Conservation (phyloP, 805 yeast species). For the Saturnispora kantuleensis region DNA sequence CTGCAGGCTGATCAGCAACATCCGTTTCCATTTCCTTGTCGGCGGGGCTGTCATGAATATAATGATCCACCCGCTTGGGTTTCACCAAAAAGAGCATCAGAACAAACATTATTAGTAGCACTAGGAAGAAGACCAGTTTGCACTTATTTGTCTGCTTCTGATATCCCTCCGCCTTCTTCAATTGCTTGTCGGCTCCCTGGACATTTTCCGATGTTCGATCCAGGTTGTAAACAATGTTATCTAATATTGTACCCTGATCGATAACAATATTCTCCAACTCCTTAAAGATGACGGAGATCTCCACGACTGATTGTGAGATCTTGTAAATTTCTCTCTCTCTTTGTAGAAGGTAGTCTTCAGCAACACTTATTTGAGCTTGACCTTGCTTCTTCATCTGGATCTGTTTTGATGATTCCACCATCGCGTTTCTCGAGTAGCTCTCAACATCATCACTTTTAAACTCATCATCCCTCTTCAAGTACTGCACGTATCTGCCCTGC, state of each 20-base stretch:
- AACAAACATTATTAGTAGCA: slow-evolving; percentile 61
- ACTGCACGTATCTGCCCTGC: slow-evolving; percentile 83
- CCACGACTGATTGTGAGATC: slow-evolving; percentile 89
- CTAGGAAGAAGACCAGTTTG: slow-evolving; percentile 66
- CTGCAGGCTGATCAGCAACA: neutral
- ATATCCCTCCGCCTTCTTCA: slow-evolving; percentile 64
- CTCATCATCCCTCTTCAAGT: slow-evolving; percentile 64
- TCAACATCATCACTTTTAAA: slow-evolving; percentile 28
- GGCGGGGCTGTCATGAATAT: slow-evolving; percentile 16
- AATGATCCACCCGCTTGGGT: slow-evolving; percentile 33
- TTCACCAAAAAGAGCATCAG: slow-evolving; percentile 62
- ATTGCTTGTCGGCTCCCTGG: slow-evolving; percentile 66
- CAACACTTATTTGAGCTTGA: slow-evolving; percentile 27
- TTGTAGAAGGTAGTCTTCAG: slow-evolving; percentile 44
- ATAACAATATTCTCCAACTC: slow-evolving; percentile 87
- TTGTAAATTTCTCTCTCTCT: slow-evolving; percentile 86
- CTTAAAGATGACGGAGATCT: slow-evolving; percentile 84
- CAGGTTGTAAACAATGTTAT: slow-evolving; percentile 87
- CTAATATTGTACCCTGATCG: slow-evolving; percentile 91
- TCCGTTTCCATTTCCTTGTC: neutral
- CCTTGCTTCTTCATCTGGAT: slow-evolving; percentile 28
- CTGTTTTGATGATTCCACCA: slow-evolving; percentile 34
- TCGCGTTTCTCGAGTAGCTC: slow-evolving; percentile 42
- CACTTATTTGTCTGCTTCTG: slow-evolving; percentile 89
- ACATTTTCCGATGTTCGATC: slow-evolving; percentile 71